Base-by-base conservation (phyloP, 2,329 filamentous ascomycete species). In the Alternaria conjuncta region DNA sequence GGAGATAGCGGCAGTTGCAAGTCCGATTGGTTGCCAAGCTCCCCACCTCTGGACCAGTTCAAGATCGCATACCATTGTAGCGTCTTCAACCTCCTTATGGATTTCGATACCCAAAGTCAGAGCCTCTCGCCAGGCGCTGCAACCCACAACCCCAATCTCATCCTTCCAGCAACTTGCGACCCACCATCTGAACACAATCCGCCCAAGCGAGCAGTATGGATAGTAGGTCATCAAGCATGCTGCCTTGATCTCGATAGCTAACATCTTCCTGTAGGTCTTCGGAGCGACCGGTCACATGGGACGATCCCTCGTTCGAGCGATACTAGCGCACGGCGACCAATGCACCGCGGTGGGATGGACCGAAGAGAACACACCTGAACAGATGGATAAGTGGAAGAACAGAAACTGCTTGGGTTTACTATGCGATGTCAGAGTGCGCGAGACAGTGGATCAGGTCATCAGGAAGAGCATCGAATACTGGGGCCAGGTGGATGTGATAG, bases 201-300 rank as follows among this genome's bases (percentile, higher is more conserved):
- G 11, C 84, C 88, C 3, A 91, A 90, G 77, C 91, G 91, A 78
- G 87, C 94, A 66, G 90, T 95, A 82, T 98, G 95, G 95, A 89
- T 98, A 77, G 93, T 96, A 85, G 77, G 89, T 46, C 21, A 20
- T 25, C 28, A 18, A 30, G 30, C 6, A 30, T 18, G 12, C 8
- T 12, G 46, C 6, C 15, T 43, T 21, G 13, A 13, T 15, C 32
- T 18, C 20, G 6, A 9, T 44, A 21, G 54, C 55, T 63, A 7
- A 63, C n/a, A 21, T 15, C 20, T 13, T 3, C 13, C 3, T 21
- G 1, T 21, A 75, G 93, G 85, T 98, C 58, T 99, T 97, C 80
- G 96, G 96, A 53, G 94, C 93, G 53, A 97, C 94, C n/a, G 96
- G 96, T 60, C 96, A 99, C 75, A 97, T 98, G 86, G 96, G 96